phyloP scores from a whole-genome alignment of 306 rosid species.

The Dryas alaskensis region DNA sequence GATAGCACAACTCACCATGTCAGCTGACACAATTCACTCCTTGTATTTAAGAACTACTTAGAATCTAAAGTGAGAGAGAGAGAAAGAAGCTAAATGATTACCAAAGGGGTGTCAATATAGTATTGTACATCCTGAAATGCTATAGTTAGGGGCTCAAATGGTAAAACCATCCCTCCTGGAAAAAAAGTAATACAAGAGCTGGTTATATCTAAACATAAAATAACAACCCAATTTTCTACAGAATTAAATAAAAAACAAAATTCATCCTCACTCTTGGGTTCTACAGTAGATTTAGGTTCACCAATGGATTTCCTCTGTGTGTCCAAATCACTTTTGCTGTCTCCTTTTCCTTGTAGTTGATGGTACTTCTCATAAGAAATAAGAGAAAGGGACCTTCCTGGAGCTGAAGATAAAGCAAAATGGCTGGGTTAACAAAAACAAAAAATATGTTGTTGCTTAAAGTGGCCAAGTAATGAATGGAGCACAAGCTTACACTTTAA shows the following conservation, averaged over 20 bases:
- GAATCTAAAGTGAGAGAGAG: neutral
- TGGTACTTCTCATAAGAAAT: conserved; percentile 38
- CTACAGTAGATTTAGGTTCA: conserved; percentile 13
- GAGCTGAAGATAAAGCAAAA: conserved; percentile 31
- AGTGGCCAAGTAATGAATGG: neutral
- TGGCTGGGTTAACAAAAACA: neutral
- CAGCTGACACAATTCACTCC: neutral
- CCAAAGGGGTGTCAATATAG: conserved; percentile 47
- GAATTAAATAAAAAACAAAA: neutral
- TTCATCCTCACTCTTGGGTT: conserved; percentile 19
- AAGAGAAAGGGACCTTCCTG: conserved; percentile 34
- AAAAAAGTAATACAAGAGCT: neutral
- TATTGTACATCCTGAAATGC: conserved; percentile 44
- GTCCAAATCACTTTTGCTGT: neutral
- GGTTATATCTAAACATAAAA: neutral
- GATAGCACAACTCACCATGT: conserved; percentile 13
- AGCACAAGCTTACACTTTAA: conserved; percentile 34
- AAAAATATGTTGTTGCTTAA: neutral
- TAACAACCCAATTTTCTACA: neutral
- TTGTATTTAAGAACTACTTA: neutral
- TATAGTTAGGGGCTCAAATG: conserved; percentile 41
- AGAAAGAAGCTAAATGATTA: conserved; percentile 15
- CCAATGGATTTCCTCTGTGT: neutral
- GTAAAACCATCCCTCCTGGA: conserved; percentile 42
- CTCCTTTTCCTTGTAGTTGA: conserved; percentile 26